These are phyloP conservation scores for Filobasidium uniguttulatum DNA, from an alignment of 1,284 basidiomycete genomes.

Conservation along the genomic window DNA sequence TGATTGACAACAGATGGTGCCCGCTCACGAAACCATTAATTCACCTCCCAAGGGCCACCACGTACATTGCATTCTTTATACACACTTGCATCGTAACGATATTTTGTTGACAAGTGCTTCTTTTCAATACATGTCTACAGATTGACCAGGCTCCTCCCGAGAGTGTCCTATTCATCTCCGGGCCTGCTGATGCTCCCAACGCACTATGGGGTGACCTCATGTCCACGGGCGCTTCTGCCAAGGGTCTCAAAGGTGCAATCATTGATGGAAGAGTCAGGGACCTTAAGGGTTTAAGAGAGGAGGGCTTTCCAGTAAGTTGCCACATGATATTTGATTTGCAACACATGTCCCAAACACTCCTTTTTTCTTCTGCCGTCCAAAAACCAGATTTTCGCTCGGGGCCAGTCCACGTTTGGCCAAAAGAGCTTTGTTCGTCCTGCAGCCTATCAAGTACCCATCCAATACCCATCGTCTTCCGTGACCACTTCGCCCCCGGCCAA, in stretches of 20 bases:
- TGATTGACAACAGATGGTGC: neutral
- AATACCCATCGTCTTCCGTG: neutral
- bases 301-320: conserved; percentile 6
- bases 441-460: neutral
- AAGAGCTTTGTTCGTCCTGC: neutral
- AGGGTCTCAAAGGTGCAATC: conserved; percentile 6
- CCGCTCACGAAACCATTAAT: neutral
- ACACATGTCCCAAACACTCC: neutral
- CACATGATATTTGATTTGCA: neutral
- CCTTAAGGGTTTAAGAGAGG: conserved; percentile 4
- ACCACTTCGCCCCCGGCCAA: neutral
- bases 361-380: neutral
- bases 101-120: no score
- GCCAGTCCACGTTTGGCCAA: neutral
- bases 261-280: conserved; percentile 13
- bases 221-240: conserved; percentile 1
- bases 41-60: neutral
- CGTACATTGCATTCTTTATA: neutral
- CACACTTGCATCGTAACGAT: no score
- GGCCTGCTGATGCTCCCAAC: neutral
- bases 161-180: conserved; percentile 6
- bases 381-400: neutral
- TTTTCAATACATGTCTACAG: no score
- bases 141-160: conserved; percentile 6
- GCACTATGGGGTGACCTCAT: conserved; percentile 12